Base-by-base conservation (phyloP, 768 basidiomycete genomes). In the Pisolithus sp. region DNA sequence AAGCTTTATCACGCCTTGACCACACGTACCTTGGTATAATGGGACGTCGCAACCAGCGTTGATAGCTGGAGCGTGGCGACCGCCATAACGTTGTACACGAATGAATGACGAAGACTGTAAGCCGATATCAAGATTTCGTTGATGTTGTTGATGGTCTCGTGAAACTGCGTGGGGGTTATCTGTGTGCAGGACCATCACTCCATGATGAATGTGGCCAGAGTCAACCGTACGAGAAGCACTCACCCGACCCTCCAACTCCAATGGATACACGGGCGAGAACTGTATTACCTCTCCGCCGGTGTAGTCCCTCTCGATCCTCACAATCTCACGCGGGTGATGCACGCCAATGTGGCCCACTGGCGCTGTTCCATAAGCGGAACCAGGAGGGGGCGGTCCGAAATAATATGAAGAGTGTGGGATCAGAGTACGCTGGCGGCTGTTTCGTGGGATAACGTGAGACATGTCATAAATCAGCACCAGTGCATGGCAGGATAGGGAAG, bases 291-390 rank as follows among this genome's bases (percentile, higher is more conserved):
- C 95, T 2, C 95, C 96, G 1, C 85, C 84, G 13, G 75, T 80
- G 66, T 96, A 99, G 67, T 99, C 96, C 49, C 96, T 73, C 68
- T 98, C 95, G 39, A 99, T 73, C 42, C 95, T 77, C 48, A 99
- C 73, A 52, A 99, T 81, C 71, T 97, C 95, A 49, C 94, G 82
- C 15, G 95, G 94, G 59, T 90, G 84, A 64, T 96, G 90, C 21
- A 85, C 70, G 3, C 93, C 94, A 52, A 98, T 86, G 48, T 85
- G 83, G 1, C 95, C 95, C 6, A 86, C 71, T 8, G 91, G 91
- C 2, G 76, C 70, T 0, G 86, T 89, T 3, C 90, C 89, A 64
- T 81, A 96, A 26, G 89, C 89, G 34, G 88, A 78, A 56, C 81
- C 82, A n/a, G 77, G 65, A 3, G 84, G 76, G 17, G 89, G 89